Percentiles rank a stretch among this genome's conserved stretches.
These are phyloP conservation scores for Paramecium caudatum DNA, from an alignment of 73 alveolate genomes.

Conservation along the genomic window DNA sequence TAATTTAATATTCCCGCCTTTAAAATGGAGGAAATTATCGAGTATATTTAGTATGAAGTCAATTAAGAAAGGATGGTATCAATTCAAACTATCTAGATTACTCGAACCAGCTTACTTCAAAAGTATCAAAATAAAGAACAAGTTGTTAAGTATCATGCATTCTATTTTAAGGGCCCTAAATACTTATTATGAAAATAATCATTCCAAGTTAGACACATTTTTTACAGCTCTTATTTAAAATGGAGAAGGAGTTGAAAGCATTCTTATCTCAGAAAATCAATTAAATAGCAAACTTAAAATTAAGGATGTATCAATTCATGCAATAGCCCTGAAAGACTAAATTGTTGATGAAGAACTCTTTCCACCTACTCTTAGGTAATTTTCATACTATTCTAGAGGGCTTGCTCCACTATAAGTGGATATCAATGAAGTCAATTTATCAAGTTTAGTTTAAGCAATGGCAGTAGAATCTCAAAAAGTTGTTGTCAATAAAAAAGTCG, in stretches of 20 bases:
- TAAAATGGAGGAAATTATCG: too few relatives aligned
- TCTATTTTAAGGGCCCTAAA: too few relatives aligned
- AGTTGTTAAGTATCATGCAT: too few relatives aligned
- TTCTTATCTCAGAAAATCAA: neutral
- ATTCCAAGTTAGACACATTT: too few relatives aligned
- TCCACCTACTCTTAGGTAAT: conserved; percentile 1
- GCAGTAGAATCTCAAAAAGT: conserved; percentile 26
- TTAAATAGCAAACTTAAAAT: neutral
- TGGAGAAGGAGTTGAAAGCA: neutral
- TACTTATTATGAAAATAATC: too few relatives aligned
- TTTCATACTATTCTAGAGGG: neutral
- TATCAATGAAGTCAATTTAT: conserved; percentile 26
- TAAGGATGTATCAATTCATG: conserved; percentile 8
- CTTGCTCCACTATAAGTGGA: neutral
- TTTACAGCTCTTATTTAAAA: too few relatives aligned
- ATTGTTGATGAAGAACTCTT: conserved; percentile 30
- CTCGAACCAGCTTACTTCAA: too few relatives aligned
- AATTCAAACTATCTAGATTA: too few relatives aligned
- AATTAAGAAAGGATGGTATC: too few relatives aligned
- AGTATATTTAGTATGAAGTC: too few relatives aligned
- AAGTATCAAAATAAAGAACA: too few relatives aligned
- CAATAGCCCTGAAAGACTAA: neutral
- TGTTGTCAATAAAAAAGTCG: conserved; percentile 29
- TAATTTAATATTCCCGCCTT: too few relatives aligned
- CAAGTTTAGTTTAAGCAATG: conserved; percentile 20